Base-by-base conservation (phyloP, 345 rosid species). In the Alliaria petiolata region DNA sequence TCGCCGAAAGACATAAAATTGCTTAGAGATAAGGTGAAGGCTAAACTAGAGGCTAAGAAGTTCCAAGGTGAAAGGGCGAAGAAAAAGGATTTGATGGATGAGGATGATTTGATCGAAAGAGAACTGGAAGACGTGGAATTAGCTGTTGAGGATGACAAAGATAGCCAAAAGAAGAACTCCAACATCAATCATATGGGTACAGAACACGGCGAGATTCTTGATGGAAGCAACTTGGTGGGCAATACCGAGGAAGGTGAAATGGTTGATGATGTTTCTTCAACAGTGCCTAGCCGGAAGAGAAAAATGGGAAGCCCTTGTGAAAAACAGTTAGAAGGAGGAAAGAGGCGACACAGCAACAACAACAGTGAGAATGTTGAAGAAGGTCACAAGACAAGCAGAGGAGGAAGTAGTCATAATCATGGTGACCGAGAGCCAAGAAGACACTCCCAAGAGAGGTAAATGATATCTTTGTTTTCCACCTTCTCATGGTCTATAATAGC, bases 41-140 rank as follows among this genome's bases (percentile, higher is more conserved):
- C 92, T 6, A 85, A 84, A 22, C 82, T 85, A 14, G 96, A 86
- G 85, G 83, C 88, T 62, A 84, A 84, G 83, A 88, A 90, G 84
- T 62, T 79, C 19, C 95, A 92, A 31, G 86, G 87, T 14, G 95
- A 92, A 76, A 78, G 44, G 52, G 79, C 70, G 4, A 78, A 81
- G 76, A 88, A 85, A 65, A 84, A 72, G 65, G 98, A 85, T 65
- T 69, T 78, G 54, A 78, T 86, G 84, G 96, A 90, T 62, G 98
- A 88, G 52, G 98, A 92, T 74, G 98, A 90, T 75, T 85, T 88
- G 39, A 90, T 92, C 35, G 98, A 90, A 80, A 88, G 84, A 69
- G 93, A 83, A 79, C 77, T 92, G n/a, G 98, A 92, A 77, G 93
- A 84, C 64, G 80, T 92, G 12, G 95, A 90, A 67, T 30, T 88